A percentile compares a stretch with the other conserved stretches of the same genome.
Evolutionary conservation across 176 grass and related monocot species (phyloP).

Genomic region (Carex pumila): DNA sequence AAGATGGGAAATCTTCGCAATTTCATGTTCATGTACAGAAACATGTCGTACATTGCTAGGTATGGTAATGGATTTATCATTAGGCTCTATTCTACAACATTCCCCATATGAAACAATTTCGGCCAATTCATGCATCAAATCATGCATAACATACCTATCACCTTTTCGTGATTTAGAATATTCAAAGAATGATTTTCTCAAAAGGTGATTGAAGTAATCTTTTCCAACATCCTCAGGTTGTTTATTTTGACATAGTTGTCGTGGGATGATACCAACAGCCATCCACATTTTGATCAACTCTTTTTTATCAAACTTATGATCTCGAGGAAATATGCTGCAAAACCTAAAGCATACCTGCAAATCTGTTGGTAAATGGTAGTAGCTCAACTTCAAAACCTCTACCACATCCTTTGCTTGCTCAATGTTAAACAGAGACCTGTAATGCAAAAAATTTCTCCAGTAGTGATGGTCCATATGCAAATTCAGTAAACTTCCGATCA

Average conservation of each 20-base stretch:
- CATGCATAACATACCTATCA: conserved; percentile 20
- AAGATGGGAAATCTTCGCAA: conserved; percentile 22
- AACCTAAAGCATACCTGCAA: conserved; percentile 4
- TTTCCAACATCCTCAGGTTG: conserved; percentile 13
- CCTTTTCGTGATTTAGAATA: not conserved
- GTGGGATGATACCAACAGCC: conserved; percentile 7
- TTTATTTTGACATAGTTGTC: not conserved
- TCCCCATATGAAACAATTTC: conserved; percentile 13
- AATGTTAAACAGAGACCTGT: not conserved
- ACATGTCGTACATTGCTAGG: conserved; percentile 16
- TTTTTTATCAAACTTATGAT: conserved; percentile 21
- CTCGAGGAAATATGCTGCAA: conserved; percentile 18
- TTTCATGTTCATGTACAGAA: not conserved
- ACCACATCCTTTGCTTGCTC: not conserved
- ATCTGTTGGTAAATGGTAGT: not conserved
- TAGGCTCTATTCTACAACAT: not conserved
- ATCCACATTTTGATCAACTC: conserved; percentile 36
- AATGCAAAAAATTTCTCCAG: not conserved
- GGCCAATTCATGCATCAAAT: conserved; percentile 43
- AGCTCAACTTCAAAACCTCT: not conserved
- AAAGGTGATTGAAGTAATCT: conserved; percentile 22
- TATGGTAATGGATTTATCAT: not conserved
- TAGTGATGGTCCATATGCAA: not conserved
- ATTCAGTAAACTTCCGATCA: not conserved
- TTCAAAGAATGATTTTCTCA: conserved; percentile 32